Base-by-base conservation (phyloP, 768 basidiomycete genomes). In the Lyophyllum decastes region DNA sequence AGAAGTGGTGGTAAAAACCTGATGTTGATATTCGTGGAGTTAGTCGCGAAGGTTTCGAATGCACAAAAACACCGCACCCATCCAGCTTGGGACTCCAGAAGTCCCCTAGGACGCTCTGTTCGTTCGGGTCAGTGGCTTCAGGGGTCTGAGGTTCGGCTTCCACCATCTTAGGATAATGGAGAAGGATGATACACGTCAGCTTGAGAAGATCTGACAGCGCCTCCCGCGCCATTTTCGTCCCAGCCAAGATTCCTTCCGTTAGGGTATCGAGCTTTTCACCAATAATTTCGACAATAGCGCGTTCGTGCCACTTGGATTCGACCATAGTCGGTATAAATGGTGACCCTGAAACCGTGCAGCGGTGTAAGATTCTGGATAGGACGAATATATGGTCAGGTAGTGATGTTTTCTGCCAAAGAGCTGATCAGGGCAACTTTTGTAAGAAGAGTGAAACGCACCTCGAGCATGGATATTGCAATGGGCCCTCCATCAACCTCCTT, bases 191-290 rank as follows among this genome's bases (percentile, higher is more conserved):
- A 72, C 92, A 95, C 2, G 83, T 77, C 47, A 94, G 79, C 68
- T 98, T 98, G 54, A 98, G 80, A 24, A 94, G 68, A 70, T 98
- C 95, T 3, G 82, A 80, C 75, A 90, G 81, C 2, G 94, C 92
- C 55, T 92, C 90, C 62, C 80, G 81, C 33, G 85, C 77, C 74
- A 84, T 77, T 60, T 80, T 76, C 19, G 79, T 67, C 57, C 84
- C 80, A 41, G 75, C 72, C 41, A 84, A 76, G 58, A 89, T 75
- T 49, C 71, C 73, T 38, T 67, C 71, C 3, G 76, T 72, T 33
- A 90, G 74, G 30, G 78, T 69, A 57, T 90, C 90, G n/a, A 91
- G 74, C 61, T 89, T 89, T 14, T 71, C 53, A 14, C 71, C 74
- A 21, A 92, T 78, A 51, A 89, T 79, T 21, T 91, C 88, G 47